Evolutionary conservation across 345 rosid species (phyloP), one percentile per base, ranked within the genome.

Genomic region (Syzygium jambos): DNA sequence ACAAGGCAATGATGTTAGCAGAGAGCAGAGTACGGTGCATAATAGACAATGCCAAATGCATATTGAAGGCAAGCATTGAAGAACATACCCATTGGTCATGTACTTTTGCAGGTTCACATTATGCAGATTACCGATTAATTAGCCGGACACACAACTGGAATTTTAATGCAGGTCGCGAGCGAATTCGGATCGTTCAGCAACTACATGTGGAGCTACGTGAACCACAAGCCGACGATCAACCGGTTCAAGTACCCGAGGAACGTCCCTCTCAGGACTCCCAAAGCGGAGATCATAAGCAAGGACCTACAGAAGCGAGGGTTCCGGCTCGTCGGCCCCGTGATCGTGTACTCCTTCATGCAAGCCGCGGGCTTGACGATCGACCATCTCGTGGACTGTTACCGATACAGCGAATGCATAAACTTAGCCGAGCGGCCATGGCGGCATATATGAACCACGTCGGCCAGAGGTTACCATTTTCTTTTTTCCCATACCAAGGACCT

Each of bases 401-500:
- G 99, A 89, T 93, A 95, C 55, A 84, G 83, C 83, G 97, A 98
- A 59, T 98, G 99, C 89, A 94, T 95, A 19, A 90, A 93, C 86
- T 97, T 93, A 9, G 97, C 99, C 49, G 98, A 96, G 86, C 92
- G 99, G 51, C 99, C 99, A 12, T 95, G 99, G 98, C 94, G 98
- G 85, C 98, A 95, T 86, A 93, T 95, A 83, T 96, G 85, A 92
- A 78, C 29, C 8, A 7, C 54, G 25, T 49, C 7, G 10, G 17
- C 85, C 29, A 2, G 61, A 29, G 78, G 78, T 17, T 21, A 19
- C 78, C 78, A 11, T 68, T 19, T 68, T 34, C 78, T 21, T 9
- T 34, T 11, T 34, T 34, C 46, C 25, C 25, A 2, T 21, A 1
- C 78, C 19, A 34, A 17, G 78, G 46, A 68, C 11, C 25, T 9